These are phyloP conservation scores for Syzygium syzygioides DNA, from an alignment of 441 rosid species.

Conservation along the genomic window DNA sequence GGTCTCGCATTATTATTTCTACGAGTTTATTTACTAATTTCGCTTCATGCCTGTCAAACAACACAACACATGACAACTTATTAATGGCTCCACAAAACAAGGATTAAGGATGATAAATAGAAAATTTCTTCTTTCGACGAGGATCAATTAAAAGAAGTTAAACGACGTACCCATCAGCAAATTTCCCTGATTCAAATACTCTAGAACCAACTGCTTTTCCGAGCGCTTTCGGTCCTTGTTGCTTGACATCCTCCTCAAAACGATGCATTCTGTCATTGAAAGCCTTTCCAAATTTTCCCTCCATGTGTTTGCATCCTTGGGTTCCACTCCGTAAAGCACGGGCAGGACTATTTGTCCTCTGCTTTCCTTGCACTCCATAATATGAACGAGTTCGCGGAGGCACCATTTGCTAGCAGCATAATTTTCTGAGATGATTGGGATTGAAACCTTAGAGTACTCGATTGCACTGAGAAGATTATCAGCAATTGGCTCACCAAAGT, in stretches of 20 bases:
- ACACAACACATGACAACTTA: background rate
- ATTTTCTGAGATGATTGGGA: background rate
- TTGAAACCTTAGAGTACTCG: background rate
- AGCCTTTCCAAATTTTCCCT: fast-evolving
- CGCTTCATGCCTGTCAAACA: background rate
- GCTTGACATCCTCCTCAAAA: background rate
- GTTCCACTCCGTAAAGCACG: background rate
- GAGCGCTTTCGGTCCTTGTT: background rate
- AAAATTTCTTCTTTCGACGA: background rate
- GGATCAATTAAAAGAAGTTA: background rate
- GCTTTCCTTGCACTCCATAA: background rate
- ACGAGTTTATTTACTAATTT: background rate
- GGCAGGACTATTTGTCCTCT: background rate
- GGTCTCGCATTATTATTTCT: fast-evolving
- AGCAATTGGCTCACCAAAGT: fast-evolving
- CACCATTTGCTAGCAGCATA: background rate
- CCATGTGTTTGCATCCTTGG: fast-evolving
- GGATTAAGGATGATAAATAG: background rate
- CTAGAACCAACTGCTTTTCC: fast-evolving
- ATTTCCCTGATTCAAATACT: background rate
- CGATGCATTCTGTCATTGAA: fast-evolving
- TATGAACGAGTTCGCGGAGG: background rate
- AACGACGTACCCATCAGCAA: background rate
- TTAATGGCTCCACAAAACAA: background rate
- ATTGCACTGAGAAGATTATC: background rate